A percentile compares a stretch with the other conserved stretches of the same genome.
phyloP scores from a whole-genome alignment of 2,329 filamentous ascomycete species.

The Trichophyton simii region DNA sequence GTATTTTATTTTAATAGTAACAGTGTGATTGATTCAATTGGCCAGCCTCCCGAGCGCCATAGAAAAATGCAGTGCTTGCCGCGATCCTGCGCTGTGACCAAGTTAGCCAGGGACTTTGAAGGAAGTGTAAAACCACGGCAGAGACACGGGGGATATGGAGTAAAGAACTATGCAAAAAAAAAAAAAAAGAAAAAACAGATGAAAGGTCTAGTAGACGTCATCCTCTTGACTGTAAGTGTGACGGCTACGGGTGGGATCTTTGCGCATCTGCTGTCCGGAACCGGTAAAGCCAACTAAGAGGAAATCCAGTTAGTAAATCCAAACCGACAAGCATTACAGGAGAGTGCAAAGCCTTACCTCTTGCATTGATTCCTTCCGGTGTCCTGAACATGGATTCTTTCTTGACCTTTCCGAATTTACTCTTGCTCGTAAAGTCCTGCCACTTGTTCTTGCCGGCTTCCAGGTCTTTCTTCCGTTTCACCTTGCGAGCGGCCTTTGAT shows the following conservation, averaged over 20 bases:
- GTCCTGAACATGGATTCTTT: conserved; percentile 98
- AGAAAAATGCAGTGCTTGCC: not conserved
- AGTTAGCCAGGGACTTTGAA: not conserved
- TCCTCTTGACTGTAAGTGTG: conserved; percentile 73
- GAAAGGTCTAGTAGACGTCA: conserved; percentile 40
- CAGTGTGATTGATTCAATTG: not conserved
- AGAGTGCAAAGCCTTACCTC: conserved; percentile 49
- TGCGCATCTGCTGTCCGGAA: conserved; percentile 90
- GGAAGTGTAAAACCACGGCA: not conserved
- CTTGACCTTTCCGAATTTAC: conserved; percentile 55
- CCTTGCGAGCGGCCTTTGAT: conserved; percentile 57
- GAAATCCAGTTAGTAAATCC: conserved; percentile 14
- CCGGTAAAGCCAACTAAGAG: conserved; percentile 81
- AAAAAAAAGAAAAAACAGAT: not conserved
- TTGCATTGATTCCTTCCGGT: conserved; percentile 68
- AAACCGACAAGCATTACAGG: conserved; percentile 3
- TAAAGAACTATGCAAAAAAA: not conserved
- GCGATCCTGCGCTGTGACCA: conserved; percentile 2
- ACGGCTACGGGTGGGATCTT: conserved; percentile 68
- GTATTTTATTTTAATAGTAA: not conserved
- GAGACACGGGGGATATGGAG: not conserved
- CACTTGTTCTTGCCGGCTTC: conserved; percentile 87
- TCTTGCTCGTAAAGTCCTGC: conserved; percentile 80
- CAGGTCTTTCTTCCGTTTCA: conserved; percentile 83
- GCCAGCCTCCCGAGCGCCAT: not conserved